These are phyloP conservation scores for Crithidia acanthocephali DNA, from an alignment of 208 protist genomes.

Conservation along the genomic window DNA sequence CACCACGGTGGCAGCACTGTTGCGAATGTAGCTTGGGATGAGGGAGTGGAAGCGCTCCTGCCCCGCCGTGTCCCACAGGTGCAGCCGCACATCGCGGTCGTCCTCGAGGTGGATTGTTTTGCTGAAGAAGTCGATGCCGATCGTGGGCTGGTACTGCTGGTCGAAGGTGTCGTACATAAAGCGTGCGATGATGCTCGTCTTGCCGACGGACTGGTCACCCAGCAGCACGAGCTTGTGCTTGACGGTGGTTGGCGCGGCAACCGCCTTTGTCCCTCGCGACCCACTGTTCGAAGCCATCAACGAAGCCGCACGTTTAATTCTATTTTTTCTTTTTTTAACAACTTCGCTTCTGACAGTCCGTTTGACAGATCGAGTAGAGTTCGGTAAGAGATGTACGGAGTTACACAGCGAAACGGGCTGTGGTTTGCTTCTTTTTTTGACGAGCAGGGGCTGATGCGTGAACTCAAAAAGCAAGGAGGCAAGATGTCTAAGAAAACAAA, in stretches of 20 bases:
- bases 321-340: no score
- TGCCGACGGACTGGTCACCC: constrained; percentile 98
- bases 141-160: constrained; percentile 95
- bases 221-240: constrained; percentile 99
- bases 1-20: constrained; percentile 97
- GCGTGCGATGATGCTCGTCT: constrained; percentile 97
- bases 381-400: no score
- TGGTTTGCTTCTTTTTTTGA: no score
- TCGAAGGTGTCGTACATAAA: constrained; percentile 99
- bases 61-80: constrained; percentile 92
- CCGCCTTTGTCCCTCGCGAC: background rate
- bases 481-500: no score
- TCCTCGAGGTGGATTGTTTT: constrained; percentile 98
- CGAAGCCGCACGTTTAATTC: no score
- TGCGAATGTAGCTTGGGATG: constrained; percentile 96
- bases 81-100: constrained; percentile 77
- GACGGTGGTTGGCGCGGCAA: constrained; percentile 24
- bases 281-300: background rate
- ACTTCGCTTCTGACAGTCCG: no score
- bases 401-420: no score
- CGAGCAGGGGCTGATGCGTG: no score
- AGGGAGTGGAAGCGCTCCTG: constrained; percentile 95
- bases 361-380: no score
- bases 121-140: constrained; percentile 99
- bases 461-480: no score